Conservation (phyloP, 2,329 filamentous ascomycete genomes). For the Aspergillus sp. region DNA sequence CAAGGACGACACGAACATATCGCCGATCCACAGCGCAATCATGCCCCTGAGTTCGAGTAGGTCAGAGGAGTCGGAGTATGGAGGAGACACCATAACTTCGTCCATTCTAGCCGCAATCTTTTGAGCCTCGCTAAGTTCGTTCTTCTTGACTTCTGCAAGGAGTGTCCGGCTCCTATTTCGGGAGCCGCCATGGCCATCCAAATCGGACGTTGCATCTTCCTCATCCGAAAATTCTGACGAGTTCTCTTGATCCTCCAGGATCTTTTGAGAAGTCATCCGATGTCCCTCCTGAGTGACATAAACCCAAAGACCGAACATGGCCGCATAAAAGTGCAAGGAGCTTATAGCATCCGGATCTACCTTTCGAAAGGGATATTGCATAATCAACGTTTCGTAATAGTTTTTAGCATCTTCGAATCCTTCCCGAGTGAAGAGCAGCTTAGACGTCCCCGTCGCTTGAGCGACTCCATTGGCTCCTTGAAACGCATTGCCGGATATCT, state of each 20-base stretch:
- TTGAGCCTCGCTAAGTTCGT: constrained; percentile 60
- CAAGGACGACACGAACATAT: constrained; percentile 53
- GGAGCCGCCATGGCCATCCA: constrained; percentile 21
- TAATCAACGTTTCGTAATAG: constrained; percentile 77
- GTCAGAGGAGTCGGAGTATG: constrained; percentile 66
- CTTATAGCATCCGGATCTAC: constrained; percentile 59
- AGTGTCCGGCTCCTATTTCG: constrained; percentile 36
- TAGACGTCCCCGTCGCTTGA: constrained; percentile 5
- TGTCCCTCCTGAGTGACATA: constrained; percentile 68
- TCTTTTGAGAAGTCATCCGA: constrained; percentile 42
- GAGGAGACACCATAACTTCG: constrained; percentile 64
- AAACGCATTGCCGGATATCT: constrained; percentile 19
- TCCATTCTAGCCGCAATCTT: constrained; percentile 70
- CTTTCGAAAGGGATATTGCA: constrained; percentile 71
- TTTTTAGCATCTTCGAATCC: constrained; percentile 60
- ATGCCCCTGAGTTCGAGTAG: constrained; percentile 72
- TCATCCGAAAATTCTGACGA: constrained; percentile 32
- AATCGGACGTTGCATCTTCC: constrained; percentile 27
- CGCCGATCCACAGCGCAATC: constrained; percentile 71
- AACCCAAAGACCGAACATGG: constrained; percentile 77
- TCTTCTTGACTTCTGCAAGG: constrained; percentile 42
- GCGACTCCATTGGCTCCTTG: constrained; percentile 2
- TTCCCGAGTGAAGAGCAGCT: constrained; percentile 41
- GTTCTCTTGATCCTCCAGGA: constrained; percentile 29
- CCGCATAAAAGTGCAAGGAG: constrained; percentile 76